These are phyloP conservation scores for Corchorus olitorius DNA, from an alignment of 345 rosid genomes.

Conservation along the genomic window DNA sequence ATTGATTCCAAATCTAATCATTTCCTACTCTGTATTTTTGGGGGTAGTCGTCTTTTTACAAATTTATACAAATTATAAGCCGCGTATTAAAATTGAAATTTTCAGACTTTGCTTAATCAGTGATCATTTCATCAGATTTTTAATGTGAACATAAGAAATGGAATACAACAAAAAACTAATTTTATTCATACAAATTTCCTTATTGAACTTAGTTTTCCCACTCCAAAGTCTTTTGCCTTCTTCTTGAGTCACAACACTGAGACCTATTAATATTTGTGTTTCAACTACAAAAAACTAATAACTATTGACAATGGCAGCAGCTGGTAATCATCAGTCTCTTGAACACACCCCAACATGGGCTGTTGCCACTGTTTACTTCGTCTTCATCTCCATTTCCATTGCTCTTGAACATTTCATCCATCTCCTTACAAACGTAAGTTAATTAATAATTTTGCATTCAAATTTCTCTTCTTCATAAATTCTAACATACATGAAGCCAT, in stretches of 20 bases:
- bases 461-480: background rate
- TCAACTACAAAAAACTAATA: background rate
- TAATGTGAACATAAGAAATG: background rate
- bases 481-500: background rate
- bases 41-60: no score
- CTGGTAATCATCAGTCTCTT: slow-evolving; percentile 13
- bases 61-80: no score
- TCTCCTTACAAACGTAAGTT: slow-evolving; percentile 27
- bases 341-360: slow-evolving; percentile 46
- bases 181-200: no score
- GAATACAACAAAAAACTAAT: no score
- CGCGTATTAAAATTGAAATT: no score
- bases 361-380: slow-evolving; percentile 36
- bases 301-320: background rate
- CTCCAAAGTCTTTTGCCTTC: no score
- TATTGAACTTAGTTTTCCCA: no score
- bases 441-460: background rate
- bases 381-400: slow-evolving; percentile 31
- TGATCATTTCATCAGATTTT: background rate
- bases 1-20: no score
- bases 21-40: no score
- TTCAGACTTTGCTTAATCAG: no score
- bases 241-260: no score
- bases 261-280: background rate
- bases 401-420: slow-evolving; percentile 32